These are phyloP conservation scores for Chlamydomonas sphaeroides DNA, from an alignment of 139 green algal species.

Conservation along the genomic window DNA sequence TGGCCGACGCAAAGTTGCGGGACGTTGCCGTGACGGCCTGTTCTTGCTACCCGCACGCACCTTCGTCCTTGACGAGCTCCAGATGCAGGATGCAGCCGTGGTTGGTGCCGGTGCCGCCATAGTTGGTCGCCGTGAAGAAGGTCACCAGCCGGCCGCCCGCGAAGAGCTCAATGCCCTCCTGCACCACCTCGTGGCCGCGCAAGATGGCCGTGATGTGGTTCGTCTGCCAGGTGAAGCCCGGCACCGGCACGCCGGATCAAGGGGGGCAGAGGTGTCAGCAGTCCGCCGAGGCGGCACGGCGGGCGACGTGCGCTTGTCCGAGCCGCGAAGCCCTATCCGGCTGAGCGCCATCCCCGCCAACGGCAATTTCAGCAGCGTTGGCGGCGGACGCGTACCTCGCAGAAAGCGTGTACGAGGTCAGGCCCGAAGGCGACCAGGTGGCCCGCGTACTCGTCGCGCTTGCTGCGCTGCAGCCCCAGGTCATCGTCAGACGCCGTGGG, in stretches of 20 bases:
- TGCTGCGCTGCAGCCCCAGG: not conserved
- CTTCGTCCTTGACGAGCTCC: not conserved
- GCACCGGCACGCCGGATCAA: too few relatives aligned
- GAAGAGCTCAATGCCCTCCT: not conserved
- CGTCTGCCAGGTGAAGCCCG: too few relatives aligned
- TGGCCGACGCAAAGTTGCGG: not conserved
- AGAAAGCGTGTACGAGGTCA: not conserved
- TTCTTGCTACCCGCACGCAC: not conserved
- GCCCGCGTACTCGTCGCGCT: not conserved
- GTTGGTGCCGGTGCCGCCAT: not conserved
- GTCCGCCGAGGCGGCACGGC: too few relatives aligned
- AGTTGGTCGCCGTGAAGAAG: conserved; percentile 24
- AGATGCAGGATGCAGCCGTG: conserved; percentile 27
- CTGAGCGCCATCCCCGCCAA: too few relatives aligned
- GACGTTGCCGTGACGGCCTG: not conserved
- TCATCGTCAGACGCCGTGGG: not conserved
- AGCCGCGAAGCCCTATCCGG: too few relatives aligned
- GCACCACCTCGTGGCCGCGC: conserved; percentile 21
- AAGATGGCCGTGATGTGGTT: conserved; percentile 10
- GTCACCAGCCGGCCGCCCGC: conserved; percentile 4
- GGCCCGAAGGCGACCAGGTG: not conserved
- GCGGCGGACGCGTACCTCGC: not conserved
- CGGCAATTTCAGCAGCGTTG: too few relatives aligned
- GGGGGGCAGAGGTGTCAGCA: too few relatives aligned
- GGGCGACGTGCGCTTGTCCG: not conserved